Evolutionary conservation across 1,284 basidiomycete genomes (phyloP), one percentile per base, ranked within the genome.

Genomic region (Moesziomyces aphidis): DNA sequence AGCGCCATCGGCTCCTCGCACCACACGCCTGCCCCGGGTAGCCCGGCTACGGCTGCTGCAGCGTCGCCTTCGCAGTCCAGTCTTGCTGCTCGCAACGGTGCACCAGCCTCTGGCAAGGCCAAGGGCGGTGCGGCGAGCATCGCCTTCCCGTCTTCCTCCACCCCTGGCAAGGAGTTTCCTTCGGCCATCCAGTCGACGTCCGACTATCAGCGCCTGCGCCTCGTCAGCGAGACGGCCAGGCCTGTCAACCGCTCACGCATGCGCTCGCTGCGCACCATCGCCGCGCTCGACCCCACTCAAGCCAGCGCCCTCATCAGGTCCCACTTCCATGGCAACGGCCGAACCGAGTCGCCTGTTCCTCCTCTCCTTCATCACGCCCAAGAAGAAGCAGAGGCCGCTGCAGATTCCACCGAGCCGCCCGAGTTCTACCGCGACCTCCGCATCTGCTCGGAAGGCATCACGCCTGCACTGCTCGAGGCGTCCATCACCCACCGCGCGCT

Each of bases 371-470:
- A 50, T 26, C 64, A 42, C n/a, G 28, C 24, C 9, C 49, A 63
- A 0, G 54, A 60, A 26, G 56, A 73, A 1, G 55, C 64, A 11
- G 65, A 73, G 4, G 42, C 46, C 9, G 48, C 43, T 6, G 26
- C 24, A 24, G 58, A 61, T 8, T 50, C 53, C 26, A 59, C 48
- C 45, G 58, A 68, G 42, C 55, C 61, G 10, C 61, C 58, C 50
- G 65, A 73, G 10, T 61, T 73, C 54, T 73, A 73, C 47, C 61
- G 64, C 28, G 65, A 73, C 54, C 57, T 68, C 21, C 65, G 71
- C 19, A 73, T 73, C 58, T 68, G 71, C 51, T 53, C 71, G 1
- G 57, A 73, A 45, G 71, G 65, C 42, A 71, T 75, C 52, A 75
- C 73, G 21, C 73, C 73, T 19, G 73, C 60, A 7, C 61, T 75